phyloP scores from a whole-genome alignment of 2,329 filamentous ascomycete species.

The Cyanodermella asteris region DNA sequence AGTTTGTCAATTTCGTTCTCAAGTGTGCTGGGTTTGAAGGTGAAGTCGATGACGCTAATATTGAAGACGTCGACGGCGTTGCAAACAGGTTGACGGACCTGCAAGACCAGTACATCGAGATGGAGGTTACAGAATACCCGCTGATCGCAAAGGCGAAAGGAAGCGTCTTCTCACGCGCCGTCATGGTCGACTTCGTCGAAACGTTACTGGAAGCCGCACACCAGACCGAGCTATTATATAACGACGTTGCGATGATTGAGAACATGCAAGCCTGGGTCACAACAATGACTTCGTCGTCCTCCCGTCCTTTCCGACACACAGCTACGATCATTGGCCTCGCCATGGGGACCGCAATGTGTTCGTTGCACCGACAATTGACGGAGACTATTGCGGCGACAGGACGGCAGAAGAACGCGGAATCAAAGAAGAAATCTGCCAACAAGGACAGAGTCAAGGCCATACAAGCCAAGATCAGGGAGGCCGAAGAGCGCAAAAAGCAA shows the following conservation, averaged over 20 bases:
- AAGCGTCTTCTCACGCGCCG: constrained; percentile 53
- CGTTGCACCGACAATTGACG: constrained; percentile 48
- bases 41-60: constrained; percentile 59
- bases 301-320: constrained; percentile 83
- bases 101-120: constrained; percentile 68
- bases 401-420: constrained; percentile 59
- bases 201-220: constrained; percentile 58
- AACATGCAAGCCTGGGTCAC: constrained; percentile 79
- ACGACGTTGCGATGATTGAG: constrained; percentile 54
- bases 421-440: constrained; percentile 48
- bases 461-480: constrained; percentile 48
- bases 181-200: constrained; percentile 58
- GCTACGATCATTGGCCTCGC: constrained; percentile 67
- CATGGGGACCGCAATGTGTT: constrained; percentile 57
- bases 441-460: constrained; percentile 56
- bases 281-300: constrained; percentile 69
- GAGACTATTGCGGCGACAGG: constrained; percentile 52
- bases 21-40: constrained; percentile 59
- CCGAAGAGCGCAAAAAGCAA: constrained; percentile 44
- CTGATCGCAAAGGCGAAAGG: constrained; percentile 64
- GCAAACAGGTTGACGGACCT: constrained; percentile 58
- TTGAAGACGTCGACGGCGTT: constrained; percentile 74
- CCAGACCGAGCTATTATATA: constrained; percentile 62
- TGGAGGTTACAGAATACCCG: constrained; percentile 76
- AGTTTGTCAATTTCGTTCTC: constrained; percentile 40